phyloP scores from a whole-genome alignment of 352 stramenopile genomes.

The Phytophthora hybrid region DNA sequence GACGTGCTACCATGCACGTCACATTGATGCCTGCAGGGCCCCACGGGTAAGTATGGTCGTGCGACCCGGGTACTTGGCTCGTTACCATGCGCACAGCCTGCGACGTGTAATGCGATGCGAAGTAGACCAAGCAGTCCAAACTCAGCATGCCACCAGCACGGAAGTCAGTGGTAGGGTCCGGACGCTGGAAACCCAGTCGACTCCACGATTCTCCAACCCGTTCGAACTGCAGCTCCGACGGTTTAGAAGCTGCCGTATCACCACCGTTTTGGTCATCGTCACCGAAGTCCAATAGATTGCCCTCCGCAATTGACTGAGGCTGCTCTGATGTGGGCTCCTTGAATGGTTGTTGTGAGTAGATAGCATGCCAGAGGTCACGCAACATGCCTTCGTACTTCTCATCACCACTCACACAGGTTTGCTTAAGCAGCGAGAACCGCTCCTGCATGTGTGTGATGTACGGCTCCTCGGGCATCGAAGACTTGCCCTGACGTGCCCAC shows the following conservation, averaged over 20 bases:
- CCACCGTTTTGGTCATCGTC: slow-evolving; percentile 25
- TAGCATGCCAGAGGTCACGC: slow-evolving; percentile 66
- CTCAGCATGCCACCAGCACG: slow-evolving; percentile 83
- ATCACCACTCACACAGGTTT: slow-evolving; percentile 72
- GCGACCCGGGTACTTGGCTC: slow-evolving; percentile 79
- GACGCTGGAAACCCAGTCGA: slow-evolving; percentile 83
- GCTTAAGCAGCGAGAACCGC: slow-evolving; percentile 71
- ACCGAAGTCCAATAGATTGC: slow-evolving; percentile 36
- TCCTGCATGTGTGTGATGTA: slow-evolving; percentile 74
- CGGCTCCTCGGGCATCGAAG: slow-evolving; percentile 58
- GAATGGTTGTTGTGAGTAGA: slow-evolving; percentile 67
- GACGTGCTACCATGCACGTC: slow-evolving; percentile 79
- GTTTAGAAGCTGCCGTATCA: slow-evolving; percentile 4
- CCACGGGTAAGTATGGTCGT: slow-evolving; percentile 87
- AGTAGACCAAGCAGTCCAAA: slow-evolving; percentile 86
- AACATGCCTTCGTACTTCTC: slow-evolving; percentile 70
- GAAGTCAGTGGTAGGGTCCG: slow-evolving; percentile 88
- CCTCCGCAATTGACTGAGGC: slow-evolving; percentile 35
- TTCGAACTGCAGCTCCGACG: slow-evolving; percentile 60
- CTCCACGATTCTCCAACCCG: slow-evolving; percentile 81
- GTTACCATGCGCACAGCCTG: slow-evolving; percentile 81
- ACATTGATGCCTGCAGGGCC: slow-evolving; percentile 88
- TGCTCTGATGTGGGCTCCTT: slow-evolving; percentile 27
- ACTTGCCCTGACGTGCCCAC: slow-evolving; percentile 68
- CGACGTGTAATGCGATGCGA: slow-evolving; percentile 72